These are phyloP conservation scores for Claviceps spartinae DNA, from an alignment of 2,329 filamentous ascomycete species.

Conservation along the genomic window DNA sequence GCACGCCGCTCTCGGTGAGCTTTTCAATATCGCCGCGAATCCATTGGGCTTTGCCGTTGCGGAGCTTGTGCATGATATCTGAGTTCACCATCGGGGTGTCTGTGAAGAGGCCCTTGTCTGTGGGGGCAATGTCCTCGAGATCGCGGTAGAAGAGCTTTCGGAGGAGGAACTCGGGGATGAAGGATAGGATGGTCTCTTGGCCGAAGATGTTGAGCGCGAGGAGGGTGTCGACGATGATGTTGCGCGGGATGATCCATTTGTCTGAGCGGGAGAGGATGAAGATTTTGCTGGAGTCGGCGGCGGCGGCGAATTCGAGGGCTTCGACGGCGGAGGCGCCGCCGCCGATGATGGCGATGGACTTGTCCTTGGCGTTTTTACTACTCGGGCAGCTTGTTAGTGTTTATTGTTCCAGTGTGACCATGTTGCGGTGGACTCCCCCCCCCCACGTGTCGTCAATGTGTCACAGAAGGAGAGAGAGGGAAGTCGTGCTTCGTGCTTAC, in stretches of 20 bases:
- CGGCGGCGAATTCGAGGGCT: conserved; percentile 64
- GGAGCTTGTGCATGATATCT: conserved; percentile 63
- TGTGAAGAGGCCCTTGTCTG: conserved; percentile 59
- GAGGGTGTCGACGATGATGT: conserved; percentile 58
- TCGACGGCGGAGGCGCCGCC: conserved; percentile 73
- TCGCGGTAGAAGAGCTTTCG: conserved; percentile 74
- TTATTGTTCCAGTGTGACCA: no score
- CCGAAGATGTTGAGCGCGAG: conserved; percentile 69
- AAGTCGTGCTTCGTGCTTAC: conserved; percentile 12
- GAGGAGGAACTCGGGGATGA: conserved; percentile 64
- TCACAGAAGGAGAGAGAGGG: neutral
- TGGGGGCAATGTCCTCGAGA: conserved; percentile 56
- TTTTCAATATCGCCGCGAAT: conserved; percentile 64
- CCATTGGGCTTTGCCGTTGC: conserved; percentile 61
- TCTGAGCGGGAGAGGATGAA: conserved; percentile 65
- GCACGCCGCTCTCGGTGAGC: conserved; percentile 49
- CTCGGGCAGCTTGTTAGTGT: neutral
- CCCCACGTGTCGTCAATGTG: no score
- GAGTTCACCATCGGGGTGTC: conserved; percentile 83
- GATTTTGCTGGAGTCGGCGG: conserved; percentile 51
- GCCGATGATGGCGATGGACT: conserved; percentile 63
- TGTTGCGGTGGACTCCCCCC: no score
- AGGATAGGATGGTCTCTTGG: conserved; percentile 60
- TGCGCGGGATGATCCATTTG: conserved; percentile 80
- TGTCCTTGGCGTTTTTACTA: conserved; percentile 55